These are phyloP conservation scores for Pyrenochaeta sp. DNA, from an alignment of 2,329 filamentous ascomycete species.

Conservation along the genomic window DNA sequence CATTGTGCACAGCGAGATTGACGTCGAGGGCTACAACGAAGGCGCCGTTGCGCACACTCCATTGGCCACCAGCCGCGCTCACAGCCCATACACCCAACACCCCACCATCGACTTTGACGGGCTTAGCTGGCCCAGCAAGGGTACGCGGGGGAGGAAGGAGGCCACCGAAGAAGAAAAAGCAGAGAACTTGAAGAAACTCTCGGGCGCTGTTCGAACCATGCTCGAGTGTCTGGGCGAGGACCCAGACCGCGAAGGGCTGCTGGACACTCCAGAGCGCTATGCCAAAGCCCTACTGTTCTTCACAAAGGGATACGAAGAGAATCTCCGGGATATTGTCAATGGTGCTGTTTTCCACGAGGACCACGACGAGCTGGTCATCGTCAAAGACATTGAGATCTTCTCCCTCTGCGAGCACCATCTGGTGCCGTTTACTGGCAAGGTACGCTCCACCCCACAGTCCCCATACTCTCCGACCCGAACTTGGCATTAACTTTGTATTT, in stretches of 20 bases:
- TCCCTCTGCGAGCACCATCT: conserved; percentile 97
- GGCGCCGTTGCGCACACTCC: conserved; percentile 60
- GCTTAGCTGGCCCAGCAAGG: conserved; percentile 65
- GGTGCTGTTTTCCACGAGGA: conserved; percentile 94
- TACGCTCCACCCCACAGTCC: conserved; percentile 49
- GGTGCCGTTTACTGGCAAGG: conserved; percentile 95
- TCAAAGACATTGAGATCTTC: conserved; percentile 96
- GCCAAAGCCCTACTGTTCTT: conserved; percentile 96
- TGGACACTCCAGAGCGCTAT: conserved; percentile 81
- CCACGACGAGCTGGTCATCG: conserved; percentile 96
- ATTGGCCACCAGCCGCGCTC: conserved; percentile 61
- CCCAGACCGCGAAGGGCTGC: conserved; percentile 69
- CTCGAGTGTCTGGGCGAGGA: conserved; percentile 73
- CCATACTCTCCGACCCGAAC: neutral
- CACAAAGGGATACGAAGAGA: conserved; percentile 96
- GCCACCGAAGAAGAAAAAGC: conserved; percentile 66
- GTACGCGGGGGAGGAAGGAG: conserved; percentile 70
- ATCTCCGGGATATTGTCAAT: conserved; percentile 90
- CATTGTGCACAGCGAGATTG: conserved; percentile 35
- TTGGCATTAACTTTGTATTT: conserved; percentile 9
- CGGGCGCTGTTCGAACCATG: conserved; percentile 69
- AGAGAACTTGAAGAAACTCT: conserved; percentile 66
- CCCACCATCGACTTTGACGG: conserved; percentile 64
- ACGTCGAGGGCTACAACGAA: conserved; percentile 63
- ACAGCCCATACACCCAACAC: conserved; percentile 60